Base-by-base conservation (phyloP, 176 grass and related monocot species). In the Carex kokanica region DNA sequence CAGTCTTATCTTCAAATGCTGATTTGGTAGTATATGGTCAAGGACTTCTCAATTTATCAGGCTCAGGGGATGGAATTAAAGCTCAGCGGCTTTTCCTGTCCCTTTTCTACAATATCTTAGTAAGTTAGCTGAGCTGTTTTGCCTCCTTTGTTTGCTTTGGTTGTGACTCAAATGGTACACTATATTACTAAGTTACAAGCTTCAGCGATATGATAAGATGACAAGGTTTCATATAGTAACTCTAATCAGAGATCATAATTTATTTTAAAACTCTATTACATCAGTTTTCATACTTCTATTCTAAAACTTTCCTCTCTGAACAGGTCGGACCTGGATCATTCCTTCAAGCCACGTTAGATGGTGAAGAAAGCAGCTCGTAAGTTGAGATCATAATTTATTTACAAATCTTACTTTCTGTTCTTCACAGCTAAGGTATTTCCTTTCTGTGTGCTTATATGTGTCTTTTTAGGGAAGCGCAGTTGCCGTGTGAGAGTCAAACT, bases 61-160 rank as follows among this genome's bases (percentile, higher is more conserved):
- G 96, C 51, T 81, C 81, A 72, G 96, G 96, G 1, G 96, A 99
- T 93, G 96, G 88, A 86, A 99, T 99, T 74, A 95, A 88, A 87
- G 93, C 96, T 74, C 91, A 81, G 25, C 88, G 88, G 82, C 88
- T 99, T 74, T 93, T 93, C 88, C 65, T 99, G 6, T 95, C 96
- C 79, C 88, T 95, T 20, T 99, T 99, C 90, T 99, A 99, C 81
- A 99, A 99, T 87, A 91, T 99, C 54, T 91, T 95, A 87, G 96
- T 99, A 99, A 93, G 89, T 83, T 86, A n/a, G 36, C 53, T 68
- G 23, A 77, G 12, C 53, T 72, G 12, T 71, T 63, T 36, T 68
- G 29, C 60, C 53, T 74, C 12, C 21, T 55, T 56, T 83, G 36
- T 66, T 85, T 53, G 55, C 11, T 0, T 17, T 80, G 29, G 45